phyloP scores from a whole-genome alignment of 805 yeast species.

The Yamadazyma kitorensis region DNA sequence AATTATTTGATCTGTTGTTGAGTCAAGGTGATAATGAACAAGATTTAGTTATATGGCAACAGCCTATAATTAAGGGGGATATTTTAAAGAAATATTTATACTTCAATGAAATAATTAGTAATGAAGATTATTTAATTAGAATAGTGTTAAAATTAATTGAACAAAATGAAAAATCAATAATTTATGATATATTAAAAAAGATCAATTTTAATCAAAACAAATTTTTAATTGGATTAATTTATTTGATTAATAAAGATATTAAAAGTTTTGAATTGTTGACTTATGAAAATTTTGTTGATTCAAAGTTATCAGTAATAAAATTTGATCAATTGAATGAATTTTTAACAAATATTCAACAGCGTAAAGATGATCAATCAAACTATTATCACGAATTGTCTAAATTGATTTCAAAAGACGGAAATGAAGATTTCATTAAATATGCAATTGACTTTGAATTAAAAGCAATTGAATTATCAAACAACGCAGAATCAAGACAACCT shows the following conservation, averaged over 20 bases:
- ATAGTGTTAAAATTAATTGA: constrained; percentile 29
- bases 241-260: constrained; percentile 26
- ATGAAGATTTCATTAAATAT: constrained; percentile 4
- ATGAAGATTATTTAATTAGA: constrained; percentile 34
- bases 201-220: constrained; percentile 31
- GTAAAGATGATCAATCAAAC: constrained; percentile 2
- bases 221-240: constrained; percentile 33
- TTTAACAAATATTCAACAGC: constrained; percentile 1
- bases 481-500: background rate
- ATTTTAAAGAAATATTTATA: constrained; percentile 9
- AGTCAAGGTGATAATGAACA: no score
- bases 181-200: constrained; percentile 35
- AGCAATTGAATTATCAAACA: constrained; percentile 8
- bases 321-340: constrained; percentile 3
- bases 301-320: background rate
- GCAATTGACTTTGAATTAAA: constrained; percentile 12
- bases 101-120: constrained; percentile 10
- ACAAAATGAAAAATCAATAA: constrained; percentile 39
- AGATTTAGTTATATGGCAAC: constrained; percentile 4
- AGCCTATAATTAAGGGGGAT: constrained; percentile 8
- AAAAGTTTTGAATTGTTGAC: constrained; percentile 6
- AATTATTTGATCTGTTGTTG: constrained; percentile 8
- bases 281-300: constrained; percentile 7
- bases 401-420: constrained; percentile 1
- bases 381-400: constrained; percentile 13